Evolutionary conservation across 345 rosid genomes (phyloP).

Genomic region (rapeseed (Brassica napus)): DNA sequence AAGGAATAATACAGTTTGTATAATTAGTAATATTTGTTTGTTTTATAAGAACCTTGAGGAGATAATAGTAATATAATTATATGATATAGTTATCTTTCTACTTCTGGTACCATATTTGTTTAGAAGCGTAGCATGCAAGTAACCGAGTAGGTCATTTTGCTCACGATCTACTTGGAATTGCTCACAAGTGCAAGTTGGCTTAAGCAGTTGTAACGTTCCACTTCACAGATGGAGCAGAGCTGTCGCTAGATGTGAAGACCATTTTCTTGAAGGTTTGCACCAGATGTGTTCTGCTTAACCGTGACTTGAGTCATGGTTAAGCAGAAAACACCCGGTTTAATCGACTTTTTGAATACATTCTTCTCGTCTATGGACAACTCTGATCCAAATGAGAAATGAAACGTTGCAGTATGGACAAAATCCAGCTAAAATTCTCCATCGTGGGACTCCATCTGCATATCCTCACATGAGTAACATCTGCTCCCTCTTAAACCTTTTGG

Average conservation of each 20-base stretch:
- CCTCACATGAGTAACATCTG: no score
- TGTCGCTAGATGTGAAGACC: not conserved
- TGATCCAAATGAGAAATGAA: not conserved
- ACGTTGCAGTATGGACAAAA: not conserved
- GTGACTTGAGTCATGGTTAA: not conserved
- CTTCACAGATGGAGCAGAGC: not conserved
- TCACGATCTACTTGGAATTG: not conserved
- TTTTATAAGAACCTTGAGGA: not conserved
- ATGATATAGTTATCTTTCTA: not conserved
- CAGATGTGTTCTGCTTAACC: not conserved
- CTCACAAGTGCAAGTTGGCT: no score
- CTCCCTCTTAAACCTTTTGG: not conserved
- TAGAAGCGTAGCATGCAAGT: not conserved
- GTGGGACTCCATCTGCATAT: not conserved
- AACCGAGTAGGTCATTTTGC: not conserved
- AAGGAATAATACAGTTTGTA: slow-evolving; percentile 31
- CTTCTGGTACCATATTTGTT: not conserved
- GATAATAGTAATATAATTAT: not conserved
- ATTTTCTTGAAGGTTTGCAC: not conserved
- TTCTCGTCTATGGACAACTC: not conserved
- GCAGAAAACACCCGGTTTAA: not conserved
- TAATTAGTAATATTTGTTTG: slow-evolving; percentile 24
- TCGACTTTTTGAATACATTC: not conserved
- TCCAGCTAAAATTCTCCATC: not conserved
- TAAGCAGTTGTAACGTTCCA: not conserved